Evolutionary conservation across 148 eudicot genomes (phyloP).

Genomic region (Cornus controversa): DNA sequence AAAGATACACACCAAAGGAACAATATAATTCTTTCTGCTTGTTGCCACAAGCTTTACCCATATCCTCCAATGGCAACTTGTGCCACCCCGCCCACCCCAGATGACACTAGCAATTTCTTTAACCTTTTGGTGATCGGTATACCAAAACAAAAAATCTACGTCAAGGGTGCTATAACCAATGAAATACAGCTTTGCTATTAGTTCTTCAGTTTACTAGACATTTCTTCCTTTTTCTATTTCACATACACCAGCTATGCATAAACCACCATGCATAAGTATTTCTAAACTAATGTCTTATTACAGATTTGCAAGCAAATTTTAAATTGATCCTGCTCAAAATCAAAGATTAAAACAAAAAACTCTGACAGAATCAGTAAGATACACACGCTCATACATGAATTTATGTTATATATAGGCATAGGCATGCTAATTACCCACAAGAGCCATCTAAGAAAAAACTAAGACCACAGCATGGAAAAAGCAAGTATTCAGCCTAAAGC

Average conservation of each 20-base stretch:
- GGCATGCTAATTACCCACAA: not conserved
- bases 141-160: not conserved
- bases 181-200: not conserved
- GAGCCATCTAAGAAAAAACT: not conserved
- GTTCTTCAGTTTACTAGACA: not conserved
- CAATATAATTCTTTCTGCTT: not conserved
- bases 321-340: conserved; percentile 6
- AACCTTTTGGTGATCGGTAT: conserved; percentile 6
- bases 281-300: not conserved
- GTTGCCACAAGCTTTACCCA: not conserved
- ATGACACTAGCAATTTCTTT: conserved; percentile 6
- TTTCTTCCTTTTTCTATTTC: not conserved
- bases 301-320: conserved; percentile 7
- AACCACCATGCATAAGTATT: not conserved
- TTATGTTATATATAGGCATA: not conserved
- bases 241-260: not conserved
- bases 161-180: not conserved
- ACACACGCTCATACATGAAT: not conserved
- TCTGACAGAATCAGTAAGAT: not conserved
- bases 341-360: not conserved
- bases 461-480: not conserved
- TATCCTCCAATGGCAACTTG: not conserved
- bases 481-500: not conserved
- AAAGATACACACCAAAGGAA: not conserved
- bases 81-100: not conserved